Percentiles rank a stretch among this genome's conserved stretches.
Conservation (phyloP, 1,284 basidiomycete genomes). For the Melampsora abietis-canadensis region DNA sequence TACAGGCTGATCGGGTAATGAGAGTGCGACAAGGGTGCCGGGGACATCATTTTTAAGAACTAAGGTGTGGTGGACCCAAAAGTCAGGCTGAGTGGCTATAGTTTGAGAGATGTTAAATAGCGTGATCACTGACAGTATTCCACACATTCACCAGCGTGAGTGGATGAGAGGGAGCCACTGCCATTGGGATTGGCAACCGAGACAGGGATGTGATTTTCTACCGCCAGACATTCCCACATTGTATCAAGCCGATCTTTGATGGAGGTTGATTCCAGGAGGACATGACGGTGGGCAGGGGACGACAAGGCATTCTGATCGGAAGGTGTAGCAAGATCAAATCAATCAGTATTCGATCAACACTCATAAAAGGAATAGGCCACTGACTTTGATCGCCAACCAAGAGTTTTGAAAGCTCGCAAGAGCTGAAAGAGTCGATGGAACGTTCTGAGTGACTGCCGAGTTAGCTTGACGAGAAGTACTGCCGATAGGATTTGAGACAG, state of each 20-base stretch:
- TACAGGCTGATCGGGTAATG: conserved; percentile 49
- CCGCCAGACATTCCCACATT: conserved; percentile 33
- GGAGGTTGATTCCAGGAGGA: conserved; percentile 26
- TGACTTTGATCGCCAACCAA: conserved; percentile 33
- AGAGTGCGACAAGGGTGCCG: conserved; percentile 49
- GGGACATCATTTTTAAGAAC: conserved; percentile 50
- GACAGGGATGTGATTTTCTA: conserved; percentile 12
- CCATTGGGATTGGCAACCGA: conserved; percentile 9
- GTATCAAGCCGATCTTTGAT: conserved; percentile 34
- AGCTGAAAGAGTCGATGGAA: conserved; percentile 8
- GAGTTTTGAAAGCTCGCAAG: conserved; percentile 30
- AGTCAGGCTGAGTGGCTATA: not conserved
- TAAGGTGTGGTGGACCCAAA: conserved; percentile 4
- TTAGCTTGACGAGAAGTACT: not conserved
- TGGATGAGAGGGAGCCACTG: not conserved
- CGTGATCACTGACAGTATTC: conserved; percentile 32
- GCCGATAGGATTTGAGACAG: not conserved
- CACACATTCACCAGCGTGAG: conserved; percentile 35
- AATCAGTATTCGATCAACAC: not conserved
- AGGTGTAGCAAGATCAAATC: not conserved
- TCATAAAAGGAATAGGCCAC: not conserved
- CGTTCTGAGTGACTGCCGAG: not conserved
- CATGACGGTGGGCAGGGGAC: conserved; percentile 28
- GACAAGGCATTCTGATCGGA: conserved; percentile 24
- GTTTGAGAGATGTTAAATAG: not conserved